phyloP scores from a whole-genome alignment of 805 yeast genomes.

The Saturnispora diversa region DNA sequence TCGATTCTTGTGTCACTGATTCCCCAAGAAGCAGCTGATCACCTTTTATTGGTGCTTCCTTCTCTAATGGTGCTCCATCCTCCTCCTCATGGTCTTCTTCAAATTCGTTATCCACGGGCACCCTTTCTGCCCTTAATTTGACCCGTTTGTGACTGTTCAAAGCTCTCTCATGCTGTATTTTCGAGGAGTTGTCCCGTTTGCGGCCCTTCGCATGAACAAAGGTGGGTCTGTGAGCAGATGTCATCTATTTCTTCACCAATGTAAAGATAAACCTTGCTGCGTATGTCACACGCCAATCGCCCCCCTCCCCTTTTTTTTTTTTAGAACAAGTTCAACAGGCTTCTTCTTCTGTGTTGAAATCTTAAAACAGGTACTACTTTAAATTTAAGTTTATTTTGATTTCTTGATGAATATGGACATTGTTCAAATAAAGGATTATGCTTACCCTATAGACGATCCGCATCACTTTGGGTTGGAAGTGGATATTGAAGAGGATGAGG shows the following conservation, averaged over 20 bases:
- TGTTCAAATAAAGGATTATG: constrained; percentile 59
- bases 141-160: constrained; percentile 48
- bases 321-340: too few species aligned
- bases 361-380: too few species aligned
- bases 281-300: too few species aligned
- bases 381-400: too few species aligned
- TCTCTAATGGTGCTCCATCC: too few species aligned
- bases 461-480: constrained; percentile 50
- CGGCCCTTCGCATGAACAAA: constrained; percentile 53
- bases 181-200: constrained; percentile 7
- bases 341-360: too few species aligned
- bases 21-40: too few species aligned
- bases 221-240: constrained; percentile 65
- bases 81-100: constrained; percentile 32
- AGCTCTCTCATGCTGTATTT: constrained; percentile 41
- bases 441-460: constrained; percentile 63
- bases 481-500: not conserved
- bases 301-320: too few species aligned
- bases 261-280: not conserved
- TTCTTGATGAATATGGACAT: too few species aligned
- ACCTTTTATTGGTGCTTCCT: too few species aligned
- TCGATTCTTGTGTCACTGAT: too few species aligned
- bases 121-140: constrained; percentile 35
- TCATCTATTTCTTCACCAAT: constrained; percentile 36
- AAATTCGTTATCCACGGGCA: constrained; percentile 36